Evolutionary conservation across 805 yeast species (phyloP), one percentile per base, ranked within the genome.

Genomic region (Metschnikowia borealis): DNA sequence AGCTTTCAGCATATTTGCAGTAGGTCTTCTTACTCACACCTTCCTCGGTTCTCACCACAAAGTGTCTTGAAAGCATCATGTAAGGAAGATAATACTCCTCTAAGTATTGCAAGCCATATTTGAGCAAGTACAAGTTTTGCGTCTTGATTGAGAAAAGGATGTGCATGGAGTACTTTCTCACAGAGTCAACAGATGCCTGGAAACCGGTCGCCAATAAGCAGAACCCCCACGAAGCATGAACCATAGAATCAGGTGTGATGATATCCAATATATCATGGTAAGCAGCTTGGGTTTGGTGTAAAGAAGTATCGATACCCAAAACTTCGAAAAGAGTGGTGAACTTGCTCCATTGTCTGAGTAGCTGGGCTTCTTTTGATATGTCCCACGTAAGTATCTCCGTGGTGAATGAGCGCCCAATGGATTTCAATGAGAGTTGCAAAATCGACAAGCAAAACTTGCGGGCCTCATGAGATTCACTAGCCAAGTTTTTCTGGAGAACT

Each of bases 211-310:
- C 78, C 8, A 89, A 69, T n/a, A 90, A 67, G 3, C 85, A 74
- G 51, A 87, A 70, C 0, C 87, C 85, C 91, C 96, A 89, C 0
- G 84, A 74, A 0, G 84, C 74, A 34, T 84, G 83, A 46, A 89
- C 77, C 21, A 68, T 56, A 0, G 87, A 79, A 1, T 64, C 54
- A 2, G 79, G 75, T 0, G 75, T 67, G 21, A 88, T 71, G 13
- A 87, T 63, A 1, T 68, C 68, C 1, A 81, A 62, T 40, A 90
- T 79, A 58, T 88, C 96, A 6, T 68, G 68, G 1, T 78, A 66
- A 0, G 94, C 92, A 11, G 89, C 96, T 57, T 84, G 83, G 0
- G 91, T 82, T 65, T 91, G 97, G 58, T 91, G 90, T 58, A 88
- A 68, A 0, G 96, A 87, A 0, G 96, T 82, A 63, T 90, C 97